A percentile compares a stretch with the other conserved stretches of the same genome.
Conservation (phyloP, 208 protist species). For the Leishmania tropica region DNA sequence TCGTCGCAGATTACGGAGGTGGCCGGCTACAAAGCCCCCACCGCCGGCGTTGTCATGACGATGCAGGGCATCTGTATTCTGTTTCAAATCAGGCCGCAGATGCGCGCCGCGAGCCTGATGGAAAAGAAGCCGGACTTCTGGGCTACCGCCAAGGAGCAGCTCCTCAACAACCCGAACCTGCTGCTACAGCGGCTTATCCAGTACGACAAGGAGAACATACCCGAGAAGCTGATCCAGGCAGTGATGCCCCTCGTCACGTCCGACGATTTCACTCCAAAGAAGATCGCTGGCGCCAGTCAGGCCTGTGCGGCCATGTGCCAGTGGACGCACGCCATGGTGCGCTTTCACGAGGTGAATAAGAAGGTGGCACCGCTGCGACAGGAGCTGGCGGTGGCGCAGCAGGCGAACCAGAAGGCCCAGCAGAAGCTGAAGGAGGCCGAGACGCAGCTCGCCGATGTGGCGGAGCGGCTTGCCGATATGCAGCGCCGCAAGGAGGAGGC, state of each 20-base stretch:
- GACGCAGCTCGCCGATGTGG: slow-evolving; percentile 90
- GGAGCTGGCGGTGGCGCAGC: slow-evolving; percentile 89
- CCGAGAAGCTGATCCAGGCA: slow-evolving; percentile 94
- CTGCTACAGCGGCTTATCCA: slow-evolving; percentile 94
- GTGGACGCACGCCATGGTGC: slow-evolving; percentile 98
- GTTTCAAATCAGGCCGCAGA: slow-evolving; percentile 95
- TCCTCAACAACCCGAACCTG: slow-evolving; percentile 90
- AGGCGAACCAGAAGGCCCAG: slow-evolving; percentile 92
- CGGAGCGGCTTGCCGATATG: slow-evolving; percentile 92
- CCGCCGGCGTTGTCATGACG: slow-evolving; percentile 96
- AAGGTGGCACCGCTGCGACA: slow-evolving; percentile 94
- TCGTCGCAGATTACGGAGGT: slow-evolving; percentile 97
- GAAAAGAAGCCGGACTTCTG: slow-evolving; percentile 97
- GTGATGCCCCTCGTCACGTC: slow-evolving; percentile 93
- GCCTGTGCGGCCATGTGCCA: slow-evolving; percentile 98
- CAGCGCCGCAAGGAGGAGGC: slow-evolving; percentile 92
- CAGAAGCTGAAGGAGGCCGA: slow-evolving; percentile 91
- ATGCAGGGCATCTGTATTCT: slow-evolving; percentile 99
- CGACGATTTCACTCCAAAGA: slow-evolving; percentile 95
- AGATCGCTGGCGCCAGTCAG: slow-evolving; percentile 94
- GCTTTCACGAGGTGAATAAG: slow-evolving; percentile 96
- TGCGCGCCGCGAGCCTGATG: slow-evolving; percentile 95
- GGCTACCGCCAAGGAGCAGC: slow-evolving; percentile 92
- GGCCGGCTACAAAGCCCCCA: slow-evolving; percentile 95
- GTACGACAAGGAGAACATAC: slow-evolving; percentile 97